Conservation (phyloP, 768 basidiomycete species). For the Plicaturopsis crispa region DNA sequence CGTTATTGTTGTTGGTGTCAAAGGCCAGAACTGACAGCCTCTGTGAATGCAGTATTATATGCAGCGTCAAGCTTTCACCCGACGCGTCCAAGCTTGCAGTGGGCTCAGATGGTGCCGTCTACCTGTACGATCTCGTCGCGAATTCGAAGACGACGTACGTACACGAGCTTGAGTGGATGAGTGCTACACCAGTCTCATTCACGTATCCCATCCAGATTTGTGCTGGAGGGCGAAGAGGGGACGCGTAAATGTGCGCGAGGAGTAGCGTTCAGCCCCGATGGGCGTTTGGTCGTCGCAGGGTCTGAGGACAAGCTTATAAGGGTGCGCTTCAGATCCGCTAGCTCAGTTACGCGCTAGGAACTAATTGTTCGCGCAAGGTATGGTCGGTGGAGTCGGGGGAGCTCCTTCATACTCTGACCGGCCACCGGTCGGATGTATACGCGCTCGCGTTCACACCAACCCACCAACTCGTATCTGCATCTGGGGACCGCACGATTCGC, state of each 20-base stretch:
- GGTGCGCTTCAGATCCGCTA: constrained; percentile 11
- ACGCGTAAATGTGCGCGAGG: constrained; percentile 22
- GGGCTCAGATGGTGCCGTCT: constrained; percentile 21
- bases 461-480: constrained; percentile 11
- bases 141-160: constrained; percentile 21
- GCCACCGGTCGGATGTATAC: constrained; percentile 27
- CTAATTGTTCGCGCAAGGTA: too few species aligned
- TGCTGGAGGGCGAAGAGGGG: constrained; percentile 10
- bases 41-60: constrained; percentile 18
- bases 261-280: constrained; percentile 22
- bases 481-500: neutral
- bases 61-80: constrained; percentile 22
- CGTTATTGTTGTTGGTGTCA: too few species aligned
- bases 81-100: constrained; percentile 24
- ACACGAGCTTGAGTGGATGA: neutral
- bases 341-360: neutral
- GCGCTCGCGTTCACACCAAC: constrained; percentile 24
- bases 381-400: neutral
- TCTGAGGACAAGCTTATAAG: constrained; percentile 26
- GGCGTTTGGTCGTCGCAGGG: constrained; percentile 21
- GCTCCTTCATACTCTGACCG: constrained; percentile 10
- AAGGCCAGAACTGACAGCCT: neutral
- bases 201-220: constrained; percentile 13
- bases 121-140: constrained; percentile 18
- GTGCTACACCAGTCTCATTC: neutral